Evolutionary conservation across 805 yeast genomes (phyloP).

Genomic region (Myxozyma udenii): DNA sequence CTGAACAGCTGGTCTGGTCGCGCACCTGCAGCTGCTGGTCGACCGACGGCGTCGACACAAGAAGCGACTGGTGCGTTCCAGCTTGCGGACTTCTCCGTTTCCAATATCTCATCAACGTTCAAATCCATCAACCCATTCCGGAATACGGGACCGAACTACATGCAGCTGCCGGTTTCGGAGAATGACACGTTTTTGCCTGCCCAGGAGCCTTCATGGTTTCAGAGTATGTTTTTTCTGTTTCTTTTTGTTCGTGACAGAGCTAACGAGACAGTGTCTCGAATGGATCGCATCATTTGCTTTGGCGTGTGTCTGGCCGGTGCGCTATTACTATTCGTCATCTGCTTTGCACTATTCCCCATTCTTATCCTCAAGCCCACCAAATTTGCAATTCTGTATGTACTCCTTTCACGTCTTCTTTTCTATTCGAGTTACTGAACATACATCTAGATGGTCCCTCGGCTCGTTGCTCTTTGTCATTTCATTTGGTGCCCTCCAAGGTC

Average conservation of each 20-base stretch:
- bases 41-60: slow-evolving; percentile 7
- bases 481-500: slow-evolving; percentile 91
- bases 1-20: slow-evolving; percentile 26
- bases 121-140: slow-evolving; percentile 23
- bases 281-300: slow-evolving; percentile 79
- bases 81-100: slow-evolving; percentile 18
- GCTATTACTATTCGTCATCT: slow-evolving; percentile 72
- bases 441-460: slow-evolving; percentile 76
- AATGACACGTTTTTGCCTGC: slow-evolving; percentile 42
- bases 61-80: slow-evolving; percentile 2
- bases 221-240: slow-evolving; percentile 28
- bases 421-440: not conserved
- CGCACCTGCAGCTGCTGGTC: slow-evolving; percentile 5
- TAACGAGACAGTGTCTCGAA: slow-evolving; percentile 52
- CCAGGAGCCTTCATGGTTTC: slow-evolving; percentile 68
- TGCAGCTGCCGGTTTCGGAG: slow-evolving; percentile 61
- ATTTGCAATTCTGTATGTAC: slow-evolving; percentile 54
- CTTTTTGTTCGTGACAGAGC: too few relatives aligned
- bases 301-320: slow-evolving; percentile 73
- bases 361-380: slow-evolving; percentile 85
- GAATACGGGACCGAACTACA: slow-evolving; percentile 40
- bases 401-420: slow-evolving; percentile 33
- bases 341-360: slow-evolving; percentile 84
- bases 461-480: slow-evolving; percentile 80
- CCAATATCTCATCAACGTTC: slow-evolving; percentile 14